Conservation (phyloP, 768 basidiomycete genomes). For the Leucocoprinus sp. region DNA sequence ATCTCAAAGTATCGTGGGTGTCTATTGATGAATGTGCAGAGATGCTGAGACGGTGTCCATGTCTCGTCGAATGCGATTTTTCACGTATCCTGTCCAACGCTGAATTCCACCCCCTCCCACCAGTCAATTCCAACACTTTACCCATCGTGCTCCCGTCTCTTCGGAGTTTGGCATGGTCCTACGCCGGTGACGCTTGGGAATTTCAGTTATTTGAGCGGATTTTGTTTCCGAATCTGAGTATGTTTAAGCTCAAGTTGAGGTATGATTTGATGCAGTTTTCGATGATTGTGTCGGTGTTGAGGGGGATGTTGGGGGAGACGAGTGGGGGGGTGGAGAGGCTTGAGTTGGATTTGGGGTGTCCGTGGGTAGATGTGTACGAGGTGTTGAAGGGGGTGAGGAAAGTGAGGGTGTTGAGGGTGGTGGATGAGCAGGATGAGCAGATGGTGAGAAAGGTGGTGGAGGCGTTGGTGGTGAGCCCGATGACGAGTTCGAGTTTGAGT, state of each 20-base stretch:
- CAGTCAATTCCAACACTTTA: neutral
- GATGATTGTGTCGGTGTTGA: conserved; percentile 1
- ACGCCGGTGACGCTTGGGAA: conserved; percentile 9
- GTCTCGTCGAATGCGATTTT: conserved; percentile 4
- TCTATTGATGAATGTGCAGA: conserved; percentile 9
- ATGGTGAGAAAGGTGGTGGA: conserved; percentile 8
- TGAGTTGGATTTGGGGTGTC: conserved; percentile 9
- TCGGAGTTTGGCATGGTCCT: conserved; percentile 5
- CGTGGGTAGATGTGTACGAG: conserved; percentile 6
- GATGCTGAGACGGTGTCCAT: conserved; percentile 4
- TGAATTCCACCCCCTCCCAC: conserved; percentile 2
- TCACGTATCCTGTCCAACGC: conserved; percentile 5
- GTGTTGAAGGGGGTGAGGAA: conserved; percentile 5
- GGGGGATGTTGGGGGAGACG: neutral
- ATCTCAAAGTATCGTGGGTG: conserved; percentile 9
- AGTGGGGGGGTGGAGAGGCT: conserved; percentile 4
- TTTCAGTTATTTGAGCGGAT: conserved; percentile 8
- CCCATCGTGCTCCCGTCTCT: neutral
- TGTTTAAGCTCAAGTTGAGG: conserved; percentile 5
- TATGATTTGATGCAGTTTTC: conserved; percentile 8
- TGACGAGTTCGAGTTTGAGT: neutral
- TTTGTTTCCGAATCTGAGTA: neutral
- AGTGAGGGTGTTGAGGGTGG: conserved; percentile 1
- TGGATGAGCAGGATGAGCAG: conserved; percentile 8
- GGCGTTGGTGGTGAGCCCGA: neutral